Evolutionary conservation across 805 yeast species (phyloP).

Genomic region (Cephaloascus albidus): DNA sequence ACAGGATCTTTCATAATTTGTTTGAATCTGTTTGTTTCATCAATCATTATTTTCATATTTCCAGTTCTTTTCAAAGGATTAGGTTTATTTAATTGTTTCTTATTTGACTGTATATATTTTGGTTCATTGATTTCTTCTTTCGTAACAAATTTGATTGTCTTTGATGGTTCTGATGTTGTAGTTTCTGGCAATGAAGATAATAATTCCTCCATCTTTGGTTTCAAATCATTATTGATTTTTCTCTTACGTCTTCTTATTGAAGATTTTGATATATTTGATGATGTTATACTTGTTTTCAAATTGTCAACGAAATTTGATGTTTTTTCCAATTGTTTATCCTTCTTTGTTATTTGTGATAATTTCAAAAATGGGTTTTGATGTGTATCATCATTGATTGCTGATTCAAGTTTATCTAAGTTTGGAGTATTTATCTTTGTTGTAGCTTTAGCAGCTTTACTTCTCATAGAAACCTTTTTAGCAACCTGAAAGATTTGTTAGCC

Average conservation of each 20-base stretch:
- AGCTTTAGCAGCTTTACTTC: background rate
- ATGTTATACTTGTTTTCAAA: slow-evolving; percentile 17
- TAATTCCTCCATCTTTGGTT: slow-evolving; percentile 60
- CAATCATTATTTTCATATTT: slow-evolving; percentile 39
- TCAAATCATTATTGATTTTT: slow-evolving; percentile 49
- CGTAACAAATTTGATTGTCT: slow-evolving; percentile 8
- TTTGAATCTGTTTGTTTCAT: slow-evolving; percentile 52
- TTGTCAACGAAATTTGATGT: slow-evolving; percentile 24
- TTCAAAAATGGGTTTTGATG: slow-evolving; percentile 42
- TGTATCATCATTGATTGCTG: background rate
- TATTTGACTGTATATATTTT: slow-evolving; percentile 12
- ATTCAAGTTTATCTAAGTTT: background rate
- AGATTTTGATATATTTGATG: slow-evolving; percentile 52
- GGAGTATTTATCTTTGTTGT: background rate
- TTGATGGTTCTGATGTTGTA: slow-evolving; percentile 1
- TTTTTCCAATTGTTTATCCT: slow-evolving; percentile 36
- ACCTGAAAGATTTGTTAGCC: too few species aligned
- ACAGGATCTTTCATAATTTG: slow-evolving; percentile 42
- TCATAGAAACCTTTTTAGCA: background rate
- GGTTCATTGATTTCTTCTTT: slow-evolving; percentile 1
- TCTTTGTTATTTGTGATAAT: slow-evolving; percentile 41
- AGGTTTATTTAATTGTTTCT: slow-evolving; percentile 16
- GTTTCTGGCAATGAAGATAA: slow-evolving; percentile 39
- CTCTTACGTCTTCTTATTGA: slow-evolving; percentile 55
- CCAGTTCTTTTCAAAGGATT: slow-evolving; percentile 31